Percentiles rank a stretch among this genome's conserved stretches.
Evolutionary conservation across 768 basidiomycete genomes (phyloP).

Genomic region (Russula griseocarnosa): DNA sequence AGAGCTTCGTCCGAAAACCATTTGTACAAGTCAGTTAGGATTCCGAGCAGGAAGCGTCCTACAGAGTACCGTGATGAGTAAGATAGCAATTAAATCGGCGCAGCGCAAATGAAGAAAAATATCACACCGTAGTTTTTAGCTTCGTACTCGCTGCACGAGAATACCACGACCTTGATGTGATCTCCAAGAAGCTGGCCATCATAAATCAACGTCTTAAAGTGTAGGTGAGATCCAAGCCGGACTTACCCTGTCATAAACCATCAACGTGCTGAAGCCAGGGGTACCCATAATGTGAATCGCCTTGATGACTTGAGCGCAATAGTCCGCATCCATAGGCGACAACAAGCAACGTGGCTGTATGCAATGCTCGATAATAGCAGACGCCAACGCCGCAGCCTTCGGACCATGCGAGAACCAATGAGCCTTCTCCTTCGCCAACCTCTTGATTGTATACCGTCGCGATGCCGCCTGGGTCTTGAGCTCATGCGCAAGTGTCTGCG

Average conservation of each 20-base stretch:
- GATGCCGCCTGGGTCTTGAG: conserved; percentile 71
- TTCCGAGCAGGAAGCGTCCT: conserved; percentile 85
- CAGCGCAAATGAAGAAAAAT: not conserved
- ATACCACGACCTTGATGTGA: conserved; percentile 77
- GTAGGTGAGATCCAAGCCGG: conserved; percentile 35
- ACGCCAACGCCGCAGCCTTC: conserved; percentile 49
- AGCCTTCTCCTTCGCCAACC: conserved; percentile 69
- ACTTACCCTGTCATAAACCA: conserved; percentile 62
- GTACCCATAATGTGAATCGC: conserved; percentile 86
- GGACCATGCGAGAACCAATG: conserved; percentile 74
- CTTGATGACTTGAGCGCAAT: conserved; percentile 86
- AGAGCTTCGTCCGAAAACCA: conserved; percentile 78
- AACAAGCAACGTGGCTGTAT: conserved; percentile 87
- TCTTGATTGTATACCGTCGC: conserved; percentile 70
- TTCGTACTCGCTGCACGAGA: conserved; percentile 94
- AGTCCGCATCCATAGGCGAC: conserved; percentile 97
- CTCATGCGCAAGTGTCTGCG: conserved; percentile 58
- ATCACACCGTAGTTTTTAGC: conserved; percentile 83
- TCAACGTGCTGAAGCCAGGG: conserved; percentile 78
- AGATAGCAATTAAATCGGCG: conserved; percentile 2
- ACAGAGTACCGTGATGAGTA: conserved; percentile 12
- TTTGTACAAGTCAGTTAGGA: conserved; percentile 69
- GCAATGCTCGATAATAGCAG: conserved; percentile 80
- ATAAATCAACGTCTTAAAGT: not conserved
- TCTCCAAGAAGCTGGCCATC: conserved; percentile 72